Conservation (phyloP, 2,329 filamentous ascomycete genomes). For the Zarea fungicola region DNA sequence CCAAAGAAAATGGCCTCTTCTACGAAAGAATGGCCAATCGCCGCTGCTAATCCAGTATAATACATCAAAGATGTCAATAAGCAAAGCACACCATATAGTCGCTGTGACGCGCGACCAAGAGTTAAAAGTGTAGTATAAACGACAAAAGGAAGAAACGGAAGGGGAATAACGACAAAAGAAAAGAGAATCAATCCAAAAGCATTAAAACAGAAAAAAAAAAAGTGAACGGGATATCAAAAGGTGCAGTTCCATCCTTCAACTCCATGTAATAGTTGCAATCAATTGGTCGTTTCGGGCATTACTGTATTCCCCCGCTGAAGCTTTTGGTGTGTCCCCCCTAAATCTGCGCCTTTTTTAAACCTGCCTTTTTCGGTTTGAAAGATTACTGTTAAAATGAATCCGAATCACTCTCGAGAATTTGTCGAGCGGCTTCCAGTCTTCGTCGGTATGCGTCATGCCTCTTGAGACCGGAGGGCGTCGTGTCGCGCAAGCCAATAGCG, state of each 20-base stretch:
- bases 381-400: constrained; percentile 13
- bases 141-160: constrained; percentile 2
- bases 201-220: constrained; percentile 12
- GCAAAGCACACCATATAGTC: too few relatives aligned
- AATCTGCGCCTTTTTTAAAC: constrained; percentile 3
- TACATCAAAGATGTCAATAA: constrained; percentile 2
- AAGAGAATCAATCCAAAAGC: background rate
- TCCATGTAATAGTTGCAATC: constrained; percentile 9
- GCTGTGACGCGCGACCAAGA: background rate
- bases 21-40: background rate
- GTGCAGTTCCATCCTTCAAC: constrained; percentile 7
- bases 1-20: background rate
- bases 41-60: constrained; percentile 6
- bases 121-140: constrained; percentile 1
- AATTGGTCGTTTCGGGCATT: constrained; percentile 9
- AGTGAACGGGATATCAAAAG: constrained; percentile 7
- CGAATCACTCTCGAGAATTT: constrained; percentile 62
- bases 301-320: background rate
- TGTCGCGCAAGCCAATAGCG: constrained; percentile 53
- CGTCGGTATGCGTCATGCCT: constrained; percentile 61
- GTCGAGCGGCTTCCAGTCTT: constrained; percentile 68
- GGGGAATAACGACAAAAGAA: background rate
- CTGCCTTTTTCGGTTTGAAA: background rate
- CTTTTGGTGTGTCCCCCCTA: constrained; percentile 1
- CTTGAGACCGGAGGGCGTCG: constrained; percentile 44